A percentile compares a stretch with the other conserved stretches of the same genome.
Evolutionary conservation across 176 grass and related monocot genomes (phyloP).

Genomic region (Eleusine coracana): DNA sequence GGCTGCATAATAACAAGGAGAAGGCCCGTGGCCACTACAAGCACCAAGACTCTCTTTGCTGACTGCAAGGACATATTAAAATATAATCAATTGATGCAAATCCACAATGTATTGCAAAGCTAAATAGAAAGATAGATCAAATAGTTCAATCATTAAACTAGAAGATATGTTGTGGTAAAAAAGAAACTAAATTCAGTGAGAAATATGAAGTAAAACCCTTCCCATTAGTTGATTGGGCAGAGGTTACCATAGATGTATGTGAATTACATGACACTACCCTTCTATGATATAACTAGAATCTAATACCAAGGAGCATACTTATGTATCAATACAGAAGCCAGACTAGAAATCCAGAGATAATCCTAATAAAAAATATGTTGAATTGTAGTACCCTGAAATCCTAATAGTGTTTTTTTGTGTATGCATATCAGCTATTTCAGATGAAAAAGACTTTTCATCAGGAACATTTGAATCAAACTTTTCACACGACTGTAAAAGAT

Average conservation of each 20-base stretch:
- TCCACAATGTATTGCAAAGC: slow-evolving; percentile 11
- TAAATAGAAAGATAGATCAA: slow-evolving; percentile 1
- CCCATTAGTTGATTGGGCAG: background rate
- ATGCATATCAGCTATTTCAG: slow-evolving; percentile 9
- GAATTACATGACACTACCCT: slow-evolving; percentile 1
- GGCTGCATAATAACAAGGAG: slow-evolving; percentile 92
- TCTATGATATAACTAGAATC: background rate
- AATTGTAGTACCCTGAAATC: background rate
- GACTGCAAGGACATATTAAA: slow-evolving; percentile 60
- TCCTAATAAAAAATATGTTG: background rate
- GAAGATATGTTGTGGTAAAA: slow-evolving; percentile 15
- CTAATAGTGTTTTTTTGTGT: background rate
- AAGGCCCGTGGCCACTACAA: slow-evolving; percentile 79
- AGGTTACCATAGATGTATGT: slow-evolving; percentile 5
- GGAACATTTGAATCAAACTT: slow-evolving; percentile 6
- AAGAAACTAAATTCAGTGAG: background rate
- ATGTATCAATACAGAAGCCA: slow-evolving; percentile 5
- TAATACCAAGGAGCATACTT: background rate
- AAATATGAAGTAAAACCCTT: background rate
- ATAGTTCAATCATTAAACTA: slow-evolving; percentile 1
- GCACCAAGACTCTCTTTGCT: slow-evolving; percentile 79
- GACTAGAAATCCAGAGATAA: slow-evolving; percentile 9
- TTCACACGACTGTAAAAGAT: background rate
- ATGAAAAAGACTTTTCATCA: background rate
- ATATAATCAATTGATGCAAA: slow-evolving; percentile 38